Evolutionary conservation across 2,329 filamentous ascomycete genomes (phyloP), one percentile per base, ranked within the genome.

Genomic region (Ophiostoma angusticollis): DNA sequence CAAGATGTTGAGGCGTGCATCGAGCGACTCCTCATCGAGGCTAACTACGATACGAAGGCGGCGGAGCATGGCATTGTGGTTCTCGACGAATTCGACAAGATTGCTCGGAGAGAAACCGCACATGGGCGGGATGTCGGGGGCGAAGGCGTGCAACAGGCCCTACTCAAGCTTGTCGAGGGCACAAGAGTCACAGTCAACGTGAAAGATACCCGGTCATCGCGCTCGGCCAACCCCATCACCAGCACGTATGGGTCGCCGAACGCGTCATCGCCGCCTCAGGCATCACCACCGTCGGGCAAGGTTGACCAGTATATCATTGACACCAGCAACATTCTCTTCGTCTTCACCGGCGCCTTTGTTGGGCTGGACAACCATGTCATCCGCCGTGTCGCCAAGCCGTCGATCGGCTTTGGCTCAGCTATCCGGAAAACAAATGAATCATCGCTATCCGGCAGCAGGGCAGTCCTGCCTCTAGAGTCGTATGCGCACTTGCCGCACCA

Each of bases 1-100:
- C 89, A 96, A 54, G 91, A 98, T 55, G 89, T 89, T n/a, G 91
- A 98, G 55, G 80, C 84, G 1, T 95, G 89, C 51, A 85, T 98
- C 29, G 85, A 95, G 53, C 73, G 91, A 31, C 68, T 98, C 19
- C 68, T 98, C 9, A 83, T 93, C 40, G 86, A 93, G 43, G 78
- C 89, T 8, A 89, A 93, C 56, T 93, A 93, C 58, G 83, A 93
- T 49, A 74, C 91, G 21, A 76, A 78, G 42, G 77, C 80, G 39
- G 80, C 86, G 7, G 89, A 98, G 55, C 75, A 84, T 38, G 91
- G 91, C 5, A 96, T 98, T 40, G 85, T 98, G 33, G 91, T 93
- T 40, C 68, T 98, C 16, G 91, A 98, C 50, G 91, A 98, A 61
- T 85, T 98, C 40, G 91, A 98, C 65, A 98, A 98, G 62, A 87